These are phyloP conservation scores for Pythium plurisporium DNA, from an alignment of 352 stramenopile species.

Conservation along the genomic window DNA sequence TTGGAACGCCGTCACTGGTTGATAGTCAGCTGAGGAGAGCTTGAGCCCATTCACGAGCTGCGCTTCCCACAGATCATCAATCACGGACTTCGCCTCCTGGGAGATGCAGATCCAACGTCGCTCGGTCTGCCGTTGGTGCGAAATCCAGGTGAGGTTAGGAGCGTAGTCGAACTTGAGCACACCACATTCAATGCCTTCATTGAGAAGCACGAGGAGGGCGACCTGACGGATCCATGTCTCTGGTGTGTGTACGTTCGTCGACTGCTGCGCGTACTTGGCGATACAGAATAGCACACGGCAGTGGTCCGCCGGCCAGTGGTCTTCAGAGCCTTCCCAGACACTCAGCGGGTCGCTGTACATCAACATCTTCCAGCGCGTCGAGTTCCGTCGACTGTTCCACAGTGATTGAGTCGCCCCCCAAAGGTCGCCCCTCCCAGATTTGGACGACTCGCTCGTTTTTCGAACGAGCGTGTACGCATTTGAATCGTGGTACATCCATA, in stretches of 20 bases:
- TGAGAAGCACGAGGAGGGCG: constrained; percentile 92
- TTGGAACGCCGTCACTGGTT: constrained; percentile 96
- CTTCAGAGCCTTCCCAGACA: constrained; percentile 50
- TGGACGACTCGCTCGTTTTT: no score
- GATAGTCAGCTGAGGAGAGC: constrained; percentile 90
- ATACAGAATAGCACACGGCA: constrained; percentile 95
- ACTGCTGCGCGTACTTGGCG: constrained; percentile 91
- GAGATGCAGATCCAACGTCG: constrained; percentile 89
- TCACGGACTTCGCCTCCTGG: constrained; percentile 94
- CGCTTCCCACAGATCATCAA: constrained; percentile 94
- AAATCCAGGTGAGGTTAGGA: constrained; percentile 89
- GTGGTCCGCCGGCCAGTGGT: constrained; percentile 88
- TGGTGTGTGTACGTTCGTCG: constrained; percentile 70
- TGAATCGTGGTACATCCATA: no score
- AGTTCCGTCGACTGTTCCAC: no score
- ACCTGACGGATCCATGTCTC: constrained; percentile 95
- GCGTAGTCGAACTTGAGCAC: constrained; percentile 96
- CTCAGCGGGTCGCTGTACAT: neutral
- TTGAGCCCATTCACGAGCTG: constrained; percentile 95
- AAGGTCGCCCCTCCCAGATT: neutral
- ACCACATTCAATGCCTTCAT: constrained; percentile 94
- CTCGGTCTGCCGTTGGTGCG: constrained; percentile 78
- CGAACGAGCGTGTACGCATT: no score
- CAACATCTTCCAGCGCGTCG: no score
- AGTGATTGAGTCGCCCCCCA: neutral